Base-by-base conservation (phyloP, 306 rosid genomes). In the Alnus glutinosa region DNA sequence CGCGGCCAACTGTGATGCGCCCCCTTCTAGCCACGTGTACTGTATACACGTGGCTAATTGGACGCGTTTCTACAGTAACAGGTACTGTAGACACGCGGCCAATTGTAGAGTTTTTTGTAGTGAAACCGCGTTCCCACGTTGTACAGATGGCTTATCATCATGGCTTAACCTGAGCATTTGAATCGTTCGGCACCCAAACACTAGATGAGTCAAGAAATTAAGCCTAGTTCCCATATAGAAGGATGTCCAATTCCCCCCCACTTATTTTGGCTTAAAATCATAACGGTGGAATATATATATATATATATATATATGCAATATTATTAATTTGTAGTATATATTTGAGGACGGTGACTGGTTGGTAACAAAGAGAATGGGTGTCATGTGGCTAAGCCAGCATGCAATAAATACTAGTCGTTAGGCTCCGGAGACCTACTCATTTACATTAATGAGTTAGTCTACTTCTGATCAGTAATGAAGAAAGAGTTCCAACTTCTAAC, bases 401-500 rank as follows among this genome's bases (percentile, higher is more conserved):
- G 88, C 92, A 84, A 82, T 90, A 55, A 90, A 83, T 86, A 58
- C 74, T 52, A 67, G 15, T 42, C 69, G 28, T 23, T 23, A 23
- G 77, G 39, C 75, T 68, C 70, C 77, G 71, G 55, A 37, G 36
- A 42, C 61, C 9, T 32, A 48, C 71, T 66, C 6, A 47, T 55
- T 67, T 16, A 44, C 2, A 50, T 74, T 36, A 58, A 85, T 80
- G 67, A 73, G 79, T 62, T 10, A 58, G 90, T 79, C 74, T 74
- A 63, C 54, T 57, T 73, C 12, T 37, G 36, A 37, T 62, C 19
- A 80, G 30, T 9, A 42, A 64, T 57, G 48, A 37, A 14, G 18
- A 50, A 44, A 55, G 88, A 77, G 28, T 23, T 23, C 7, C 6
- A 37, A 10, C 77, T 79, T 80, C 71, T 44, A 49, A 46, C 68